These are phyloP conservation scores for Aspergillus fischeri DNA, from an alignment of 2,329 filamentous ascomycete species.

Conservation along the genomic window DNA sequence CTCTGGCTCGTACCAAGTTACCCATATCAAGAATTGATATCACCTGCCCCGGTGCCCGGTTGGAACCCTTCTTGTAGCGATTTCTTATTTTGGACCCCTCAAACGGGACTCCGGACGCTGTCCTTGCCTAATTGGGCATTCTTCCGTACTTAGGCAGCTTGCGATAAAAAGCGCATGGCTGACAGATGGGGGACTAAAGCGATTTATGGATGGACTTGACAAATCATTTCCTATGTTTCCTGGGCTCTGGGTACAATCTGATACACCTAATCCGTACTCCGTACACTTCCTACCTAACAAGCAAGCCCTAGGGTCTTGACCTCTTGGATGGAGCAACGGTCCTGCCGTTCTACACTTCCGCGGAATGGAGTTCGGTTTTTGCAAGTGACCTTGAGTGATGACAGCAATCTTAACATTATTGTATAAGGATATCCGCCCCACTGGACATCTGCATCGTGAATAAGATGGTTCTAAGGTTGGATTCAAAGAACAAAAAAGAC, in stretches of 20 bases:
- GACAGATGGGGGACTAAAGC: neutral
- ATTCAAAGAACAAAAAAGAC: neutral
- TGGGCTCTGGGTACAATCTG: too few relatives aligned
- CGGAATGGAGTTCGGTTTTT: neutral
- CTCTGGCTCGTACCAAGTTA: neutral
- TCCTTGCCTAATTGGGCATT: slow-evolving; percentile 2
- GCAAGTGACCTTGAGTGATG: too few relatives aligned
- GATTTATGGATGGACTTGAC: too few relatives aligned
- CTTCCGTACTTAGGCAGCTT: slow-evolving; percentile 1
- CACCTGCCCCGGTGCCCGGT: slow-evolving; percentile 5
- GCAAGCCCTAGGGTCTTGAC: too few relatives aligned
- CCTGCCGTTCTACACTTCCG: neutral
- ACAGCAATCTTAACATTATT: neutral
- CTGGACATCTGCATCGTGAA: neutral
- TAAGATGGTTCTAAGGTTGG: neutral
- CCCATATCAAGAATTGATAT: neutral
- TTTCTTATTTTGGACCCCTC: slow-evolving; percentile 13
- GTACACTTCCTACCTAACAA: too few relatives aligned
- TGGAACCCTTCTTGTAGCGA: slow-evolving; percentile 4
- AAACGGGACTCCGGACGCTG: slow-evolving; percentile 1
- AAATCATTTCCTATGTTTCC: too few relatives aligned
- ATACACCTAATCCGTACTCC: too few relatives aligned
- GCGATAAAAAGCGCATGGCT: slow-evolving; percentile 3
- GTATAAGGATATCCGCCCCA: neutral
- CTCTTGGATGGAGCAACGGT: too few relatives aligned